A percentile compares a stretch with the other conserved stretches of the same genome.
Evolutionary conservation across 2,329 filamentous ascomycete genomes (phyloP).

Genomic region (Tolypocladium tundrense): DNA sequence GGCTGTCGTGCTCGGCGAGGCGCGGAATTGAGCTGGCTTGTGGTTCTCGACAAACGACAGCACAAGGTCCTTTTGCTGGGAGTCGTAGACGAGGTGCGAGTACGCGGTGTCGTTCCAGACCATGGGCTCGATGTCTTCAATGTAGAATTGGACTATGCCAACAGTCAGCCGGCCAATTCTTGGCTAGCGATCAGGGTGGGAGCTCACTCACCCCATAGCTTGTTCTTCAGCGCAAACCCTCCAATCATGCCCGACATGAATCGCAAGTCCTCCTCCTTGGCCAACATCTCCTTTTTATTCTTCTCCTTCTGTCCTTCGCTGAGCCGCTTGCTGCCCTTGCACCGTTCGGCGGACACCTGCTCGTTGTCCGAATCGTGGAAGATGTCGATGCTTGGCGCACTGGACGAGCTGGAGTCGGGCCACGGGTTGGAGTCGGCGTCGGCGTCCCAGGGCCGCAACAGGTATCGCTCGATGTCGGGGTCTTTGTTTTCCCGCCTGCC

Average conservation of each 20-base stretch:
- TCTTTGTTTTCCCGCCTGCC: constrained; percentile 25
- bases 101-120: constrained; percentile 35
- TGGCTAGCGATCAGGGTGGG: not conserved
- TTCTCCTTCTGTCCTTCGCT: constrained; percentile 21
- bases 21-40: constrained; percentile 5
- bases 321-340: constrained; percentile 13
- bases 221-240: constrained; percentile 36
- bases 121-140: constrained; percentile 31
- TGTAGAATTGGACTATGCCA: constrained; percentile 20
- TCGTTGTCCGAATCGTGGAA: constrained; percentile 1
- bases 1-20: not conserved
- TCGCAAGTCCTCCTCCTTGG: constrained; percentile 24
- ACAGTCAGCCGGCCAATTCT: not conserved
- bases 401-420: not conserved
- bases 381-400: not conserved
- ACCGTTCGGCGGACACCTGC: constrained; percentile 2
- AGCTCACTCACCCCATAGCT: constrained; percentile 28
- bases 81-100: constrained; percentile 34
- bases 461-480: constrained; percentile 14
- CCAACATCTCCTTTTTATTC: constrained; percentile 30
- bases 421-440: not conserved
- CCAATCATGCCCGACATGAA: constrained; percentile 30
- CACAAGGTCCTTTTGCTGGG: constrained; percentile 35
- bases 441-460: not conserved
- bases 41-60: constrained; percentile 38